A percentile compares a stretch with the other conserved stretches of the same genome.
These are phyloP conservation scores for Umbelopsis isabellina DNA, from an alignment of 192 early-diverging fungal species.

Conservation along the genomic window DNA sequence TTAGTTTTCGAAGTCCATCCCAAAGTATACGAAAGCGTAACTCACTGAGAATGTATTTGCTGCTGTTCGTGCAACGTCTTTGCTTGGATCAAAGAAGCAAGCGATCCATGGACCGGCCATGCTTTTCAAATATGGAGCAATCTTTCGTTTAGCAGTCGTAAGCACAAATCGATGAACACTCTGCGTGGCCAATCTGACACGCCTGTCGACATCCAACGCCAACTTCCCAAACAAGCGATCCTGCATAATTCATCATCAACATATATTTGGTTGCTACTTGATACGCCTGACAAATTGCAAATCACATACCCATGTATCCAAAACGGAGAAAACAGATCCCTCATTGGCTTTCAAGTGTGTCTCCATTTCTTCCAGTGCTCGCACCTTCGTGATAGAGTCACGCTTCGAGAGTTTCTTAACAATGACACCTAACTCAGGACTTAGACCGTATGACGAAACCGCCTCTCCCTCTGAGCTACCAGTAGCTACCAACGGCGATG, in stretches of 20 bases:
- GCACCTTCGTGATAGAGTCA: constrained; percentile 85
- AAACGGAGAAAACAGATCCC: constrained; percentile 24
- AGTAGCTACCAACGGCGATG: constrained; percentile 36
- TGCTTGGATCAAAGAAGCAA: constrained; percentile 78
- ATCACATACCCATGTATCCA: constrained; percentile 53
- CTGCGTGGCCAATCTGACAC: constrained; percentile 74
- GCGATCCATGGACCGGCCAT: constrained; percentile 86
- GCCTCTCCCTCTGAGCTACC: constrained; percentile 34
- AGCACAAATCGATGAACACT: constrained; percentile 71
- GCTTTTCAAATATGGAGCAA: constrained; percentile 82
- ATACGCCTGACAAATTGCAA: constrained; percentile 46
- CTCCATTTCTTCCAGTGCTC: constrained; percentile 83
- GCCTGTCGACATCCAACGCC: constrained; percentile 80
- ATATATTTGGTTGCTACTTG: constrained; percentile 39
- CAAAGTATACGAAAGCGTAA: background rate
- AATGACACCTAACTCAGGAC: constrained; percentile 67
- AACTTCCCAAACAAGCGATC: constrained; percentile 66
- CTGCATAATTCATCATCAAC: constrained; percentile 50
- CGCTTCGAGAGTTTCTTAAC: constrained; percentile 86
- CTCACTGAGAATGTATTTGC: background rate
- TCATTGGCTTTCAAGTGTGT: constrained; percentile 59
- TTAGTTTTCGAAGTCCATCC: background rate
- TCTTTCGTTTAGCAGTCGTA: constrained; percentile 64
- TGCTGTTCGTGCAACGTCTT: constrained; percentile 73
- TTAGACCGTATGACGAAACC: constrained; percentile 38